Base-by-base conservation (phyloP, 139 green algal species). In the Edaphochlamys debaryana region DNA sequence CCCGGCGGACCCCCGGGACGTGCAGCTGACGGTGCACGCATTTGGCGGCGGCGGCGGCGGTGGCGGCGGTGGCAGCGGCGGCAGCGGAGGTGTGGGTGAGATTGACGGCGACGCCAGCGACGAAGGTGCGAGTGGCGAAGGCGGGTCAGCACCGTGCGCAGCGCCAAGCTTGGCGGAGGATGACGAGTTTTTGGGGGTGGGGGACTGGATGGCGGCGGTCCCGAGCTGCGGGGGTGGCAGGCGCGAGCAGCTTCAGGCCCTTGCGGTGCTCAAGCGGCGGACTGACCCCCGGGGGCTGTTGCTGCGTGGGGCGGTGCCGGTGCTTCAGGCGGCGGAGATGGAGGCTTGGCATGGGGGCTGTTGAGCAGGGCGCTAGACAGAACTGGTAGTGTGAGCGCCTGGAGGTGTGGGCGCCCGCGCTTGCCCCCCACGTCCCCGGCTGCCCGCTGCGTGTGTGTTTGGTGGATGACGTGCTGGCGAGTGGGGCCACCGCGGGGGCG, bases 401-500 rank as follows among this genome's bases (percentile, higher is more conserved):
- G 17, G 34, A 45, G 34, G 32, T 45, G 36, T 69, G 64, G 64
- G 34, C 34, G 17, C 13, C 4, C 7, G 64, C 34, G 34, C 34
- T 69, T 34, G 9, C 17, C 23, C 13, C 52, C 13, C 15, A 22
- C 13, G 20, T 15, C 48, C 48, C 11, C 11, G 48, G 29, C 60
- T 13, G 11, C n/a, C 4, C n/a, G 9, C 36, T 20, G 34, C 34
- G 64, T 1, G n/a, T 69, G 34, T 34, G 8, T 34, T 4, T 69
- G 64, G 64, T 69, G 64, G 64, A 69, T 27, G 64, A 69, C 64
- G 27, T 69, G 64, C 64, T 69, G 2, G 34, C 64, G 13, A 45
- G 34, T 7, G 64, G 64, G 19, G 64, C 64, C 34, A 69, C 64
- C 13, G 19, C 30, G 34, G 64, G 2, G 34, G 64, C 64, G 4